A percentile compares a stretch with the other conserved stretches of the same genome.
phyloP scores from a whole-genome alignment of 2,329 filamentous ascomycete genomes.

The Cytospora piceae region DNA sequence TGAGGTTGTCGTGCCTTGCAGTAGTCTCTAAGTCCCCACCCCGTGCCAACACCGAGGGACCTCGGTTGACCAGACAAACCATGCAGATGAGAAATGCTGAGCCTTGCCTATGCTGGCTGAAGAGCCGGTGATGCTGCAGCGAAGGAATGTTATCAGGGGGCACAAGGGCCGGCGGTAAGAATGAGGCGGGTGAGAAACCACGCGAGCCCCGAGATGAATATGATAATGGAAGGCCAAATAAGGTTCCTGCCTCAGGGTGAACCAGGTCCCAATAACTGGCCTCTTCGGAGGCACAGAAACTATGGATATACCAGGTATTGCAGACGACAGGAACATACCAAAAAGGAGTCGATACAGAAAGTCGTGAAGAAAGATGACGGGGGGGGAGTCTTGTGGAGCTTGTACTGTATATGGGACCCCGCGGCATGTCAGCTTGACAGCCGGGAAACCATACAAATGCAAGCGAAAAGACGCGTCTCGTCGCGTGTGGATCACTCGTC shows the following conservation, averaged over 20 bases:
- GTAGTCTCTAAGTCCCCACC: background rate
- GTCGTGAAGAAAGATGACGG: conserved; percentile 23
- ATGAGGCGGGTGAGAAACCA: conserved; percentile 1
- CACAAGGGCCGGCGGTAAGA: conserved; percentile 1
- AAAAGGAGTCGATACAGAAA: conserved; percentile 19
- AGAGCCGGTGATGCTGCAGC: background rate
- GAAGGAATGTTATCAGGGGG: background rate
- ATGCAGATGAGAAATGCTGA: background rate
- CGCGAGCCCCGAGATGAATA: conserved; percentile 9
- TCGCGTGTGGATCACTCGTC: conserved; percentile 21
- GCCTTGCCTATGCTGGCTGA: background rate
- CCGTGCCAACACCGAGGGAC: background rate
- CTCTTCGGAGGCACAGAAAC: background rate
- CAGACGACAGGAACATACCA: conserved; percentile 3
- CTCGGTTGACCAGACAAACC: background rate
- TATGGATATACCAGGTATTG: background rate
- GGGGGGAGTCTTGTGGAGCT: conserved; percentile 16
- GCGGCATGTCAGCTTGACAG: conserved; percentile 17
- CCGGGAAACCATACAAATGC: conserved; percentile 13
- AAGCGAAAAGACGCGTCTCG: conserved; percentile 19
- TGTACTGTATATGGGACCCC: conserved; percentile 16
- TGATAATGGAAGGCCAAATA: conserved; percentile 4
- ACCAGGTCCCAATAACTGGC: conserved; percentile 6
- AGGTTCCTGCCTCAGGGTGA: conserved; percentile 8
- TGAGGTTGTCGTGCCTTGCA: background rate